Evolutionary conservation across 2,329 filamentous ascomycete species (phyloP).

Genomic region (Ceratocystis cacaofunesta): DNA sequence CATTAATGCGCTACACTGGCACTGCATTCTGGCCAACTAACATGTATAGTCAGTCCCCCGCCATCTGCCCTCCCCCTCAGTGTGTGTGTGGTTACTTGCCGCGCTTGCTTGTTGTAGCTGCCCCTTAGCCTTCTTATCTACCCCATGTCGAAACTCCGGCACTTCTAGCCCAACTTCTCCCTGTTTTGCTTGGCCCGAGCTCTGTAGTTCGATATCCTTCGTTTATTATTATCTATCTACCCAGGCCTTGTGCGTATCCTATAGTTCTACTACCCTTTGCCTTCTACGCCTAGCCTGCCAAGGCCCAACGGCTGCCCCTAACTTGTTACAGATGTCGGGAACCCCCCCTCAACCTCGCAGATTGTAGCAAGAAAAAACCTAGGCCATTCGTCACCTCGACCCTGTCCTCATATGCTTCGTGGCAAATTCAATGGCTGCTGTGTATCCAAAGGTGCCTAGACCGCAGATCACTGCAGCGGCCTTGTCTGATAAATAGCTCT

Average conservation of each 20-base stretch:
- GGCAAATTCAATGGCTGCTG: conserved; percentile 41
- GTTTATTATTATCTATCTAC: background rate
- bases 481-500: conserved; percentile 63
- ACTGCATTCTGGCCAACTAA: too few species aligned
- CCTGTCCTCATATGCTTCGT: conserved; percentile 32
- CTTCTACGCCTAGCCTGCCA: background rate
- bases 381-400: conserved; percentile 6
- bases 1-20: too few species aligned
- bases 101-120: too few species aligned
- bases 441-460: conserved; percentile 47
- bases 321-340: conserved; percentile 7
- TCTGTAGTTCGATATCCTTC: background rate
- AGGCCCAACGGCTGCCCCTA: background rate
- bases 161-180: background rate
- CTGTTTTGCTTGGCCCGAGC: background rate
- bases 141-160: background rate
- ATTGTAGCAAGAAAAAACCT: background rate
- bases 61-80: background rate
- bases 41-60: too few species aligned
- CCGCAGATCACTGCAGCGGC: conserved; percentile 60
- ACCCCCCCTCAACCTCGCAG: conserved; percentile 16
- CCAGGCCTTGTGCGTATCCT: background rate
- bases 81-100: background rate
- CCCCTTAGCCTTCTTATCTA: too few species aligned
- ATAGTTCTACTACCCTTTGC: background rate